Evolutionary conservation across 2,329 filamentous ascomycete species (phyloP).

Genomic region (Venturia asperata): DNA sequence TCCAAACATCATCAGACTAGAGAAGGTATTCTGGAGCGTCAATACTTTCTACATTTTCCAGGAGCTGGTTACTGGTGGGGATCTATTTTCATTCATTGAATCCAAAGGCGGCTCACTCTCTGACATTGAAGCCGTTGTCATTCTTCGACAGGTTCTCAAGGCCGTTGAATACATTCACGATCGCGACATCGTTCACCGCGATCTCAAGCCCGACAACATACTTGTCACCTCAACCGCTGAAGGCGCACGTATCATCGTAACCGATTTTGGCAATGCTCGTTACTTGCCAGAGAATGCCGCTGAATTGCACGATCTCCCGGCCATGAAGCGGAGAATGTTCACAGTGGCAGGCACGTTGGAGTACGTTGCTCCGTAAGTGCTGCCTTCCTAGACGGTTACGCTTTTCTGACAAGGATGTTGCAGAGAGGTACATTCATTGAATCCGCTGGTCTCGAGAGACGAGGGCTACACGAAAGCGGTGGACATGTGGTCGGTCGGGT

Average conservation of each 20-base stretch:
- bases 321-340: conserved; percentile 41
- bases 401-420: neutral
- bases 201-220: conserved; percentile 58
- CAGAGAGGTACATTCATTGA: conserved; percentile 33
- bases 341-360: conserved; percentile 49
- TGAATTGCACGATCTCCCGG: conserved; percentile 3
- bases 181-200: conserved; percentile 51
- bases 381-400: neutral
- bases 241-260: conserved; percentile 49
- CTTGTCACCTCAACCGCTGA: conserved; percentile 48
- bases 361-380: conserved; percentile 52
- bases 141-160: conserved; percentile 49
- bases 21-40: conserved; percentile 49
- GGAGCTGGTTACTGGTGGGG: conserved; percentile 53
- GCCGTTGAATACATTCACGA: conserved; percentile 53
- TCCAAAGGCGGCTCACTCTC: conserved; percentile 41
- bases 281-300: conserved; percentile 26
- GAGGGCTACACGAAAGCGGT: conserved; percentile 51
- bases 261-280: conserved; percentile 54
- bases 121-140: conserved; percentile 47
- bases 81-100: conserved; percentile 54
- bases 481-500: conserved; percentile 58
- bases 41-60: conserved; percentile 55
- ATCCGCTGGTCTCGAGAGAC: conserved; percentile 20
- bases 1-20: conserved; percentile 53